Evolutionary conservation across 2,329 filamentous ascomycete genomes (phyloP).

Genomic region (Diaporthe batatas): DNA sequence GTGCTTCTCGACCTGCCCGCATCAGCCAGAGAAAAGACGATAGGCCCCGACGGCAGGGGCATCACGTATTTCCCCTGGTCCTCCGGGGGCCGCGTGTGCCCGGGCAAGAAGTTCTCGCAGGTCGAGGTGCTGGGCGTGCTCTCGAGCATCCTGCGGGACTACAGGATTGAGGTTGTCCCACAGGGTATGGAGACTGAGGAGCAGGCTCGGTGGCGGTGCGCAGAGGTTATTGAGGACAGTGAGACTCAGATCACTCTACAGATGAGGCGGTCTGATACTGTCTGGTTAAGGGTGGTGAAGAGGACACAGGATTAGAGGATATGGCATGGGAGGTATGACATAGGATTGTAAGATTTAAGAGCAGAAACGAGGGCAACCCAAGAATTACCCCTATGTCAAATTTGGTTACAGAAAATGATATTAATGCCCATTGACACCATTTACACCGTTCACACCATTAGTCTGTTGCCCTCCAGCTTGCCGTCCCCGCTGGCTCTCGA

Average conservation of each 20-base stretch:
- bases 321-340: too few species aligned
- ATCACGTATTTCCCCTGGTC: slow-evolving; percentile 9
- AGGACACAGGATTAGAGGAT: neutral
- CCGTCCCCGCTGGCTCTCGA: slow-evolving; percentile 61
- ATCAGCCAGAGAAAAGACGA: neutral
- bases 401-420: neutral
- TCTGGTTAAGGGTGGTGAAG: neutral
- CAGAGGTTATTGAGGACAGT: neutral
- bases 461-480: slow-evolving; percentile 78
- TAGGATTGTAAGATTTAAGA: too few species aligned
- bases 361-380: too few species aligned
- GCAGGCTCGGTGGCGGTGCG: neutral
- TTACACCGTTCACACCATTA: slow-evolving; percentile 74
- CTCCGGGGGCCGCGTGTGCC: neutral
- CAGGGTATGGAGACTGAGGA: neutral
- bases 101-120: slow-evolving; percentile 18
- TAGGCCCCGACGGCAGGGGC: neutral
- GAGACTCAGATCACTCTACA: slow-evolving; percentile 15
- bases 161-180: slow-evolving; percentile 3
- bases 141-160: neutral
- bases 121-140: neutral
- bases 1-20: neutral
- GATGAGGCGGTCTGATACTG: slow-evolving; percentile 4
- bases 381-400: too few species aligned
- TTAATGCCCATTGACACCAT: slow-evolving; percentile 29